Base-by-base conservation (phyloP, 129 eudicot genomes). In the Apium graveolens region DNA sequence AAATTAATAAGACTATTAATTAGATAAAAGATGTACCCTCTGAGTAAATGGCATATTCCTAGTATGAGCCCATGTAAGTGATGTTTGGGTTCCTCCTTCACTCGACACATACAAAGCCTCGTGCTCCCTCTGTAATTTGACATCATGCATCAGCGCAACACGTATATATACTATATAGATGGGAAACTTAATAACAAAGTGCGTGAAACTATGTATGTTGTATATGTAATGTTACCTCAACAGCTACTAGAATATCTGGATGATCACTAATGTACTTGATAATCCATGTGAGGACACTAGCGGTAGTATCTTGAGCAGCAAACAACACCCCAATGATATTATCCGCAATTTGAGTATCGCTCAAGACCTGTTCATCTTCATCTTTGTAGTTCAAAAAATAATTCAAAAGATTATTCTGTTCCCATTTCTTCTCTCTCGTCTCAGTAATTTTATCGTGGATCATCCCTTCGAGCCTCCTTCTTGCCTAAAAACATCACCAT, bases 241-340 rank as follows among this genome's bases (percentile, higher is more conserved):
- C 80, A 6, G 82, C 60, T 68, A 76, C 70, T 27, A 85, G 78
- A 55, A 87, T 80, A 0, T 68, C 18, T 3, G 80, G 84, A 51
- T 87, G 66, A 70, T 87, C 91, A 5, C 78, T 81, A 7, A 87
- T 26, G 78, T 84, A 87, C 60, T 87, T 87, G 70, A 87, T 55
- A 79, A 87, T 82, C 88, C 91, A 87, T 0, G 91, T 87, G 1
- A 87, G 66, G 0, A 85, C 82, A 53, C 91, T 85, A 1, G 91
- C 88, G 2, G 91, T 87, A 3, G 91, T 87, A 72, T 87, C 91
- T 24, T 87, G 79, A 27, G 91, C 91, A 10, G 91, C 91, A 4
- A 87, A 87, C 45, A 87, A 80, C 31, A 87, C 91, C 1, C 91
- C 91, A 75, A 87, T 87, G 46, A 87, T 82, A 70, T 87, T 87